Evolutionary conservation across 108 stramenopile species (phyloP).

Genomic region (Cyclotella baltica): DNA sequence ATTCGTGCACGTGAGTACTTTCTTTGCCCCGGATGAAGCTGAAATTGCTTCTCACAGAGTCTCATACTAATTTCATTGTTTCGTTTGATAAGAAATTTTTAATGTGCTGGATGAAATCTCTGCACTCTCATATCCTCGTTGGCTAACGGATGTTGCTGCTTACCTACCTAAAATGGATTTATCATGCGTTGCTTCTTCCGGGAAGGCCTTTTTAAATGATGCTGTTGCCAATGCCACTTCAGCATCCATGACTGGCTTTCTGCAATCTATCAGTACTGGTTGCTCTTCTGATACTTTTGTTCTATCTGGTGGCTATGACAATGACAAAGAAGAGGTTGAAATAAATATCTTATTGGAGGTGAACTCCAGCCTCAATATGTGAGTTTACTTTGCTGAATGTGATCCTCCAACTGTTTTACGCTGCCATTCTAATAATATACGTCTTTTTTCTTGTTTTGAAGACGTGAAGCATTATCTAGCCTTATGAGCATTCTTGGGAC

Average conservation of each 20-base stretch:
- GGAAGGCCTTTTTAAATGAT: constrained; percentile 13
- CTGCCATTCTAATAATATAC: not conserved
- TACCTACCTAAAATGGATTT: constrained; percentile 24
- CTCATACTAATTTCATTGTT: too few species aligned
- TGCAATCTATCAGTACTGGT: constrained; percentile 25
- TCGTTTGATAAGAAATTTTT: not conserved
- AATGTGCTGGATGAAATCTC: constrained; percentile 6
- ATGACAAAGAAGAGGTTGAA: constrained; percentile 15
- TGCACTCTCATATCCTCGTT: constrained; percentile 9
- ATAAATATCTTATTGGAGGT: constrained; percentile 1
- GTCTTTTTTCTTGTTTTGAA: too few species aligned
- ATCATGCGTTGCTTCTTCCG: constrained; percentile 17
- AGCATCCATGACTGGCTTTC: constrained; percentile 17
- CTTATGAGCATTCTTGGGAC: too few species aligned
- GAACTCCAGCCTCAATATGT: constrained; percentile 6
- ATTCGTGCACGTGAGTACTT: not conserved
- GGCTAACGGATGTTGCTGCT: not conserved
- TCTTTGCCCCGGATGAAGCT: not conserved
- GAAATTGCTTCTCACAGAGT: not conserved
- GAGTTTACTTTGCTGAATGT: not conserved
- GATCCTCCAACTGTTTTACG: too few species aligned
- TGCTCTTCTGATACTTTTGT: constrained; percentile 19
- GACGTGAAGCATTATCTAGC: too few species aligned
- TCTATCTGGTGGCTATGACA: constrained; percentile 33
- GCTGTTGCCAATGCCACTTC: not conserved